These are phyloP conservation scores for Cutaneotrichosporon mucoides DNA, from an alignment of 1,284 basidiomycete genomes.

Conservation along the genomic window DNA sequence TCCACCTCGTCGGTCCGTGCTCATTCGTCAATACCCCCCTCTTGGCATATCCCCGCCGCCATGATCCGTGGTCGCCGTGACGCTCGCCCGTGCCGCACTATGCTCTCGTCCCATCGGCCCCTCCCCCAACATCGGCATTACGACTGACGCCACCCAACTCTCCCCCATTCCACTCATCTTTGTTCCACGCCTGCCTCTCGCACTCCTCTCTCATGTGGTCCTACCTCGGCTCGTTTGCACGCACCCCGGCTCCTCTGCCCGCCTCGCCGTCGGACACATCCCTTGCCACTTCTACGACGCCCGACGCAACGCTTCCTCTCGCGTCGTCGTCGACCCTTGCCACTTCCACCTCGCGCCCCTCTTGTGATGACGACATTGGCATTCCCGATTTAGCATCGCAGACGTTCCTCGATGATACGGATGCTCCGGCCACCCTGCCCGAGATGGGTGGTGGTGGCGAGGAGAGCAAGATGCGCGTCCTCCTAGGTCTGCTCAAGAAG, in stretches of 20 bases:
- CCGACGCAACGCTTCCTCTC: not conserved
- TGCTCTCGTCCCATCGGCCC: too few species aligned
- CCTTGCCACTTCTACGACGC: not conserved
- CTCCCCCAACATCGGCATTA: too few species aligned
- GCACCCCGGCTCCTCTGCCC: not conserved
- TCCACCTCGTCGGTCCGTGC: not conserved
- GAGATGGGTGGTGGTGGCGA: conserved; percentile 71
- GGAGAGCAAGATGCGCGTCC: conserved; percentile 85
- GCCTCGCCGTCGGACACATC: not conserved
- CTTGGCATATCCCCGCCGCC: too few species aligned
- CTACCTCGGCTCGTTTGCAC: not conserved
- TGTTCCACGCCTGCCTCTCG: not conserved
- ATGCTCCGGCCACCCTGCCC: conserved; percentile 59
- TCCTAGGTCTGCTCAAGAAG: conserved; percentile 79
- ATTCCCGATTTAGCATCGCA: conserved; percentile 22
- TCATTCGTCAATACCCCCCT: too few species aligned
- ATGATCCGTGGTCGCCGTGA: too few species aligned
- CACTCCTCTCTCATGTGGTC: not conserved
- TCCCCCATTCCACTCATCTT: not conserved
- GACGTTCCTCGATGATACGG: conserved; percentile 45
- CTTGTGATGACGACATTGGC: not conserved
- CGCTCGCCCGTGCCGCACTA: too few species aligned
- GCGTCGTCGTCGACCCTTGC: not conserved
- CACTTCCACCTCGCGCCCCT: not conserved
- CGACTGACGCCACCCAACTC: too few species aligned